A percentile compares a stretch with the other conserved stretches of the same genome.
Evolutionary conservation across 768 basidiomycete species (phyloP).

Genomic region (Suillus placidus): DNA sequence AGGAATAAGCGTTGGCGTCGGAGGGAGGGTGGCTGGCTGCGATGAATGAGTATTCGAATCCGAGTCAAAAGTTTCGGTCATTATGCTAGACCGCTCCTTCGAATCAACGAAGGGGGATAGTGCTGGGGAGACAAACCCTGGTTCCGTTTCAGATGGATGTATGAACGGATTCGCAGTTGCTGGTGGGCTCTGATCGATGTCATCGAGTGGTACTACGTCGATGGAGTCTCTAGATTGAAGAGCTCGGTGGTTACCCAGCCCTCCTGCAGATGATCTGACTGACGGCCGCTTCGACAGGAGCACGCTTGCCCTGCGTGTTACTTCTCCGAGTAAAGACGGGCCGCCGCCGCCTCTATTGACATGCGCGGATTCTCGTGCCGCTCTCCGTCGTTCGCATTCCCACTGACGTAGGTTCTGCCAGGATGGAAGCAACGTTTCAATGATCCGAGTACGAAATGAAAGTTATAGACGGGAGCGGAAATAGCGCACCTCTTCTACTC

Average conservation of each 20-base stretch:
- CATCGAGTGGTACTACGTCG: slow-evolving; percentile 57
- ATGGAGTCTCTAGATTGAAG: slow-evolving; percentile 54
- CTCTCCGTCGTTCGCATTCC: slow-evolving; percentile 79
- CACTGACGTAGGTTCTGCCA: slow-evolving; percentile 72
- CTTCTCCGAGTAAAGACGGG: slow-evolving; percentile 56
- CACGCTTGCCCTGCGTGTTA: slow-evolving; percentile 60
- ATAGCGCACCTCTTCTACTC: slow-evolving; percentile 67
- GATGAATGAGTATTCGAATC: not conserved
- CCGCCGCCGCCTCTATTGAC: slow-evolving; percentile 8
- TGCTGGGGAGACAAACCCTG: slow-evolving; percentile 7
- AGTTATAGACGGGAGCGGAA: not conserved
- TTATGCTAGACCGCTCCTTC: slow-evolving; percentile 25
- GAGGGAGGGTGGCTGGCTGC: slow-evolving; percentile 25
- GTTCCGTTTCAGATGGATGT: slow-evolving; percentile 26
- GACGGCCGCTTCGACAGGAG: slow-evolving; percentile 53
- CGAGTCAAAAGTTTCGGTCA: slow-evolving; percentile 13
- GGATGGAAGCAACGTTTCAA: slow-evolving; percentile 6
- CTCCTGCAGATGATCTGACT: slow-evolving; percentile 30
- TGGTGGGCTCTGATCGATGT: slow-evolving; percentile 45
- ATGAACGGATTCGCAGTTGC: slow-evolving; percentile 52
- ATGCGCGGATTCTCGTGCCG: slow-evolving; percentile 59
- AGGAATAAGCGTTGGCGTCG: slow-evolving; percentile 33
- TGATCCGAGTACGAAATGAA: slow-evolving; percentile 14
- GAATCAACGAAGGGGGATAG: slow-evolving; percentile 43
- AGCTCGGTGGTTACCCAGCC: slow-evolving; percentile 46